Evolutionary conservation across 1,139 yeast species (phyloP).

Genomic region (Pneumocystis jirovecii): DNA sequence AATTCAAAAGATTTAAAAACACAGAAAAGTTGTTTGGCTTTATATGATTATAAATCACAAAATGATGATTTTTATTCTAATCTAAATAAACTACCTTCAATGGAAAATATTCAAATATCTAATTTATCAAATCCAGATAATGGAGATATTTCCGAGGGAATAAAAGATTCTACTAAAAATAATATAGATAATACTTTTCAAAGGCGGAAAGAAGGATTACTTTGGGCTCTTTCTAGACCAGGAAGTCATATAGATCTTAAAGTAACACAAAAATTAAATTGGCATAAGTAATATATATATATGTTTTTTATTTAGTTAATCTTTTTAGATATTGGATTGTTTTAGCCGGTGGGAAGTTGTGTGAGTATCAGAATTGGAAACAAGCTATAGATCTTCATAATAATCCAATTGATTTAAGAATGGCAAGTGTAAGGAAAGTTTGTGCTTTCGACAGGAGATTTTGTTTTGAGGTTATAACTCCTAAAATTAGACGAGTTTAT

Average conservation of each 20-base stretch:
- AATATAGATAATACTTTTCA: not conserved
- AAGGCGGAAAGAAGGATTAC: conserved; percentile 37
- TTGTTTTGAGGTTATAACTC: conserved; percentile 68
- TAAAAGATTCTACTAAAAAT: not conserved
- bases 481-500: conserved; percentile 55
- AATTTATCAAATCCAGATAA: not conserved
- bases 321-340: conserved; percentile 47
- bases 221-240: conserved; percentile 40
- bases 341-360: conserved; percentile 47
- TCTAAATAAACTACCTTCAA: not conserved
- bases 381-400: conserved; percentile 47
- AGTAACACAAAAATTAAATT: conserved; percentile 40
- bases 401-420: conserved; percentile 57
- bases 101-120: not conserved
- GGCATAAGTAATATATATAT: conserved; percentile 53
- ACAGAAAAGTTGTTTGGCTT: not conserved
- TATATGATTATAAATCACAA: not conserved
- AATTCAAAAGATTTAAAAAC: not conserved
- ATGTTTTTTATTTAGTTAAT: not conserved
- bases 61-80: not conserved
- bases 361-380: conserved; percentile 73
- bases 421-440: conserved; percentile 48
- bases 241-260: conserved; percentile 30
- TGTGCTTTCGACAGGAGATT: conserved; percentile 32
- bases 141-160: not conserved